A percentile compares a stretch with the other conserved stretches of the same genome.
Evolutionary conservation across 139 green algal species (phyloP).

Genomic region (Desmodesmus armatus): DNA sequence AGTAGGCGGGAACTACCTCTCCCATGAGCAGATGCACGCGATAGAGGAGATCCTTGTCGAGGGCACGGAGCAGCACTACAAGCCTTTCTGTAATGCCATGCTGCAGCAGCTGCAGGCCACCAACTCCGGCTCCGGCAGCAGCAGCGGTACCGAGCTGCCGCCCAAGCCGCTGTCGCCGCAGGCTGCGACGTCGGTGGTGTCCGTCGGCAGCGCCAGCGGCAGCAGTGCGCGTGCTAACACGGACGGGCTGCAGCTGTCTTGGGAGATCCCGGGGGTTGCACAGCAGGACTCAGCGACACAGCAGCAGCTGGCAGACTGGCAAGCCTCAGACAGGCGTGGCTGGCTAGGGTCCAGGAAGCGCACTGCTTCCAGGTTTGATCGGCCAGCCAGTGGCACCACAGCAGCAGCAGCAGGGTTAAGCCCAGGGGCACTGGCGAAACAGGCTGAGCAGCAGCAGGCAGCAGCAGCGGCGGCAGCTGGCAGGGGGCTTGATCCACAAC

Average conservation of each 20-base stretch:
- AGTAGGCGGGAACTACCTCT: background rate
- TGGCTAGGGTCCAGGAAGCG: background rate
- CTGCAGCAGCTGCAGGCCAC: background rate
- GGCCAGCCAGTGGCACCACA: background rate
- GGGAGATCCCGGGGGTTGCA: background rate
- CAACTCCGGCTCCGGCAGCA: background rate
- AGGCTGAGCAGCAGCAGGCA: conserved; percentile 4
- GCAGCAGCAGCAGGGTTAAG: background rate
- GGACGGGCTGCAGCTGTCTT: background rate
- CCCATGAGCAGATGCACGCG: background rate
- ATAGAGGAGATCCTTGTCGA: conserved; percentile 5
- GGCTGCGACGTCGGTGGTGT: too few relatives aligned
- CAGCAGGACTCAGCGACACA: conserved; percentile 11
- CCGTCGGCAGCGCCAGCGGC: too few relatives aligned
- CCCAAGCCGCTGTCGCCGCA: background rate
- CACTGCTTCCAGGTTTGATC: too few relatives aligned
- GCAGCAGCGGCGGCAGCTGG: background rate
- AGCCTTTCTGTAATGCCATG: conserved; percentile 33
- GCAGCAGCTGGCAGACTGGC: conserved; percentile 34
- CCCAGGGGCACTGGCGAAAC: background rate
- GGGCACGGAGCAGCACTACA: background rate
- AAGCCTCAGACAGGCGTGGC: background rate
- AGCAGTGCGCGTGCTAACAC: too few relatives aligned
- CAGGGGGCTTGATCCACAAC: background rate
- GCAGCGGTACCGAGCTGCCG: background rate